Evolutionary conservation across 768 basidiomycete genomes (phyloP).

Genomic region (Russula earlei): DNA sequence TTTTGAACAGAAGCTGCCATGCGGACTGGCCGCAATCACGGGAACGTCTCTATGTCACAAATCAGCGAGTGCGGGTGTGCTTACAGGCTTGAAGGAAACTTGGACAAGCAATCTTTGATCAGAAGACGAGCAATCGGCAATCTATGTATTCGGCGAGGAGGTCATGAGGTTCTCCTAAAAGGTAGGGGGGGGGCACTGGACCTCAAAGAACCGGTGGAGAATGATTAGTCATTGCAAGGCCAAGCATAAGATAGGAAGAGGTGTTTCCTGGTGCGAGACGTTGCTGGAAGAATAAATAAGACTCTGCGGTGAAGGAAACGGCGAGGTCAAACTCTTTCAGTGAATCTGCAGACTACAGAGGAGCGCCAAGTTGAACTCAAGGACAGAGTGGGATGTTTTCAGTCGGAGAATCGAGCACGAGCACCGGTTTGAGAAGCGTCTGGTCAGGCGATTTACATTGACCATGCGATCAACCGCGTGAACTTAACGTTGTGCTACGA

Average conservation of each 20-base stretch:
- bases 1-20: background rate
- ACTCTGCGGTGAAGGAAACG: background rate
- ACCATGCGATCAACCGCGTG: background rate
- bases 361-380: background rate
- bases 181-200: background rate
- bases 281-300: background rate
- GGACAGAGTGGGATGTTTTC: background rate
- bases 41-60: background rate
- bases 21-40: background rate
- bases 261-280: background rate
- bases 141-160: background rate
- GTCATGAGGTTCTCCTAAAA: conserved; percentile 7
- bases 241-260: background rate
- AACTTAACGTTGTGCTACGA: background rate
- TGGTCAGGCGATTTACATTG: background rate
- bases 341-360: background rate
- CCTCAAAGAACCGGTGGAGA: background rate
- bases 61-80: background rate
- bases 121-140: background rate
- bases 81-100: background rate
- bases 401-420: conserved; percentile 16
- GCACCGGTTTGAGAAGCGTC: background rate
- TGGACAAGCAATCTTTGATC: background rate
- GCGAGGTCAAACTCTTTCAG: background rate
- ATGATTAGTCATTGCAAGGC: background rate